Base-by-base conservation (phyloP, 2,329 filamentous ascomycete species). In the Elsinoe australis region DNA sequence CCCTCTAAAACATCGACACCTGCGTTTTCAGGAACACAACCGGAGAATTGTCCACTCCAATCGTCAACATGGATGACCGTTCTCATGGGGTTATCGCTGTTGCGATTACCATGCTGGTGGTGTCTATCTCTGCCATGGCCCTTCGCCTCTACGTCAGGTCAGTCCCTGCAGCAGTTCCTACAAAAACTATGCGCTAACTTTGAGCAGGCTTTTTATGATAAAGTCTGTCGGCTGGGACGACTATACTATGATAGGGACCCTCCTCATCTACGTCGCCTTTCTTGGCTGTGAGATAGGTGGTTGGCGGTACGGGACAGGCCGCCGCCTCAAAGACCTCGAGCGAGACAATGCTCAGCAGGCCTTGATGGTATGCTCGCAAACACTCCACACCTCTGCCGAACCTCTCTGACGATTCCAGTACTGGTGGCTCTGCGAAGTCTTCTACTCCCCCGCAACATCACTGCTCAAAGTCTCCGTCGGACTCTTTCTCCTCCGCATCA, bases 361-460 rank as follows among this genome's bases (percentile, higher is more conserved):
- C 7, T 22, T 53, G 8, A 45, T 41, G 45, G 32, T 48, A 48
- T 3, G 6, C 26, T 41, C 4, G n/a, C 21, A 6, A 9, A 17
- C 2, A 32, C 2, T 10, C 3, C 6, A 18, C 3, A 12, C 9
- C n/a, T n/a, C n/a, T n/a, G n/a, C n/a, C n/a, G n/a, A n/a, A n/a
- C n/a, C n/a, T n/a, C n/a, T n/a, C n/a, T n/a, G n/a, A n/a, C n/a
- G n/a, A n/a, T 18, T 12, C 7, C 42, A 68, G 66, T 67, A 62
- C 54, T 78, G 73, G 73, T 78, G 71, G 63, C 66, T 78, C n/a
- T 74, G 72, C 53, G 74, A 78, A 55, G 61, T 73, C n/a, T 69
- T 71, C 52, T 79, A 78, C 57, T 68, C 72, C 5, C 58, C 73
- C 48, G 65, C 68, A 4, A 73, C 67, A 17, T 65, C 68, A 31